These are phyloP conservation scores for Elymus sibiricus DNA, from an alignment of 176 grass and related monocot species.

Conservation along the genomic window DNA sequence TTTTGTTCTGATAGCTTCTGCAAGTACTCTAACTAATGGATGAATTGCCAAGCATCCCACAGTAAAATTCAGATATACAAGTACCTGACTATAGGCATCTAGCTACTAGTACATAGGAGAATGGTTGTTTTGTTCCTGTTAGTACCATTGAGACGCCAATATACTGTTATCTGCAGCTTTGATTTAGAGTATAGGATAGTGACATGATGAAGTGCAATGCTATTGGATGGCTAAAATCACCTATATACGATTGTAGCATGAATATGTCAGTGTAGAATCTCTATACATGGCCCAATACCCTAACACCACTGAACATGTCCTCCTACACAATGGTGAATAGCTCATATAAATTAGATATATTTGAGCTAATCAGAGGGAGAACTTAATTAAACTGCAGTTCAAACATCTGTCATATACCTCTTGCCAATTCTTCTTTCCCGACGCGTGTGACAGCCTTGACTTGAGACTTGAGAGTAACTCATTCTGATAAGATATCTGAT, in stretches of 20 bases:
- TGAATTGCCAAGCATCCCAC: slow-evolving; percentile 35
- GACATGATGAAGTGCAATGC: not conserved
- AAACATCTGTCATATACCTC: not conserved
- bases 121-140: slow-evolving; percentile 11
- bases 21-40: slow-evolving; percentile 34
- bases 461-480: slow-evolving; percentile 19
- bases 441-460: not conserved
- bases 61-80: slow-evolving; percentile 24
- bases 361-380: not conserved
- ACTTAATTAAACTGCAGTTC: not conserved
- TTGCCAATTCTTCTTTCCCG: not conserved
- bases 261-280: too few relatives aligned
- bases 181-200: not conserved
- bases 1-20: slow-evolving; percentile 19
- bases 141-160: not conserved
- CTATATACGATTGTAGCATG: too few relatives aligned
- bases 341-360: not conserved
- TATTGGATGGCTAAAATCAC: not conserved
- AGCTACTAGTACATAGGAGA: slow-evolving; percentile 5
- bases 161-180: not conserved
- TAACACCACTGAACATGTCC: too few relatives aligned
- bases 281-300: too few relatives aligned
- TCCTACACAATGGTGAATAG: too few relatives aligned
- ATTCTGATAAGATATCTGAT: slow-evolving; percentile 4
- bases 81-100: slow-evolving; percentile 25